Conservation (phyloP, 2,329 filamentous ascomycete genomes). For the Penicillium olsonii region DNA sequence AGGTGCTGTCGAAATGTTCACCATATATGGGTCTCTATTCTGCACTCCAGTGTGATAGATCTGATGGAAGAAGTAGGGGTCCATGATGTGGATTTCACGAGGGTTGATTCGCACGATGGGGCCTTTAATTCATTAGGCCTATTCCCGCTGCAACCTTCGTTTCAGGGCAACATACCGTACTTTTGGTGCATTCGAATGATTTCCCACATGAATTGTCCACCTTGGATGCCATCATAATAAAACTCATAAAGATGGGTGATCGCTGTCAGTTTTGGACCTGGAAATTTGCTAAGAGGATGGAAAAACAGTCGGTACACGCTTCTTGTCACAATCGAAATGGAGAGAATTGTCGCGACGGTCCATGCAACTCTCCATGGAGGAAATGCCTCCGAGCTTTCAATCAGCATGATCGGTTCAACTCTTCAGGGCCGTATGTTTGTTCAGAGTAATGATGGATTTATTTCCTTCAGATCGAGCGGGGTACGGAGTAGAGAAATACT, state of each 20-base stretch:
- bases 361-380: background rate
- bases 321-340: background rate
- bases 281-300: slow-evolving; percentile 35
- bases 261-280: slow-evolving; percentile 36
- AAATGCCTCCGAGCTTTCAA: background rate
- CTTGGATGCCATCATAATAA: slow-evolving; percentile 36
- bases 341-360: background rate
- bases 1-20: slow-evolving; percentile 12
- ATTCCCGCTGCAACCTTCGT: background rate
- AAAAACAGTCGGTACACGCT: slow-evolving; percentile 35
- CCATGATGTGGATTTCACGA: slow-evolving; percentile 39
- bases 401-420: no score
- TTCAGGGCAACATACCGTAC: slow-evolving; percentile 29
- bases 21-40: slow-evolving; percentile 26
- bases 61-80: slow-evolving; percentile 35
- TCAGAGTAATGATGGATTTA: no score
- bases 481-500: no score
- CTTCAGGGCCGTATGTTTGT: background rate
- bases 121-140: slow-evolving; percentile 17
- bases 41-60: slow-evolving; percentile 29
- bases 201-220: slow-evolving; percentile 36
- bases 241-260: slow-evolving; percentile 34
- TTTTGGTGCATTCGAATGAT: slow-evolving; percentile 36
- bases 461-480: no score
- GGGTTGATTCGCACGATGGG: slow-evolving; percentile 41